These are phyloP conservation scores for Fusarium nelsonii DNA, from an alignment of 2,329 filamentous ascomycete genomes.

Conservation along the genomic window DNA sequence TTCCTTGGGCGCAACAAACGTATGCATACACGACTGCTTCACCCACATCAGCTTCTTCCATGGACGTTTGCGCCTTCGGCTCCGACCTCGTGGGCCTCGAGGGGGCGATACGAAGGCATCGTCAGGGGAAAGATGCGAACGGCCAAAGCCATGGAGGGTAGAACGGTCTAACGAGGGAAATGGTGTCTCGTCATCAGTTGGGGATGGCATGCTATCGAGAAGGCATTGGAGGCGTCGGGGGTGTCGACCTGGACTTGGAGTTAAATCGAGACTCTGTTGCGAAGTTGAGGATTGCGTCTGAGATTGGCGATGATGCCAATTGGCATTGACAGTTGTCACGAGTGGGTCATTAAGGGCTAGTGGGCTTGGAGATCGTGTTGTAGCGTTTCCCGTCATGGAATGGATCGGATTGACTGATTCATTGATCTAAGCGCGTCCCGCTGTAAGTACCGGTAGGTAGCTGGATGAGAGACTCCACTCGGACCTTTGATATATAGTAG, in stretches of 20 bases:
- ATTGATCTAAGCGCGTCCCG: conserved; percentile 28
- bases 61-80: conserved; percentile 75
- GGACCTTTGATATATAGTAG: conserved; percentile 2
- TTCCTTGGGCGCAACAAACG: not conserved
- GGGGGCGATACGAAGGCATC: conserved; percentile 83
- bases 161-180: conserved; percentile 52
- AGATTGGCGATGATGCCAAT: conserved; percentile 37
- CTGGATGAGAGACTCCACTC: not conserved
- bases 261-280: not conserved
- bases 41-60: conserved; percentile 99
- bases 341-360: conserved; percentile 40
- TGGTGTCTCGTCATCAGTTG: conserved; percentile 56
- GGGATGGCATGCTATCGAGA: conserved; percentile 52
- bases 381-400: conserved; percentile 26
- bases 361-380: conserved; percentile 38
- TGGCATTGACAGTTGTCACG: conserved; percentile 17
- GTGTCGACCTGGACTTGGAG: conserved; percentile 5
- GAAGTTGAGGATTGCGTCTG: conserved; percentile 7
- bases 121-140: conserved; percentile 81
- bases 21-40: conserved; percentile 84
- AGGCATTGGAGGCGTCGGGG: conserved; percentile 30
- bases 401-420: conserved; percentile 5
- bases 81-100: conserved; percentile 68
- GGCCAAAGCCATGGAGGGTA: conserved; percentile 59
- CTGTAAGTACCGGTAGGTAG: not conserved